These are phyloP conservation scores for Phalaenopsis hybrid DNA, from an alignment of 116 monocot species.

Conservation along the genomic window DNA sequence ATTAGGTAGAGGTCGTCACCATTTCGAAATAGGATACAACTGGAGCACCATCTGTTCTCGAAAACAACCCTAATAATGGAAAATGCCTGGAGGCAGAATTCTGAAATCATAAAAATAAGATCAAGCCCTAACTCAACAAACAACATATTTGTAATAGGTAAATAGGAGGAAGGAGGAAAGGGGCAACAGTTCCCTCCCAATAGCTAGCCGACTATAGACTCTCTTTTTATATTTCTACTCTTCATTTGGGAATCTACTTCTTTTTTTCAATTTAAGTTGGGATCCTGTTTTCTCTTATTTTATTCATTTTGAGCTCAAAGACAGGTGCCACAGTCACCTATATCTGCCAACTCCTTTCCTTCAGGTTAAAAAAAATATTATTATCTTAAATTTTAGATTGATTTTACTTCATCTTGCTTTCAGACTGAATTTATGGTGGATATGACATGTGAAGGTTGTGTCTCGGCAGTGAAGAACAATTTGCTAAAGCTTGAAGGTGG, in stretches of 20 bases:
- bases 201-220: too few relatives aligned
- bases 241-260: neutral
- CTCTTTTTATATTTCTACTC: neutral
- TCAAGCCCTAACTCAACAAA: too few relatives aligned
- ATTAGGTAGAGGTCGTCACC: too few relatives aligned
- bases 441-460: constrained; percentile 91
- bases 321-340: neutral
- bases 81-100: too few relatives aligned
- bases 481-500: constrained; percentile 64
- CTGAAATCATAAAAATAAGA: too few relatives aligned
- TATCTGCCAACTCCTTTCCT: neutral
- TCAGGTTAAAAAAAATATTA: neutral
- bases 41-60: too few relatives aligned
- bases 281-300: neutral
- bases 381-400: neutral
- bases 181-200: too few relatives aligned
- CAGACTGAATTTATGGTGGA: constrained; percentile 97
- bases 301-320: neutral
- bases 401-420: constrained; percentile 1
- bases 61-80: too few relatives aligned
- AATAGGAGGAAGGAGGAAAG: too few relatives aligned
- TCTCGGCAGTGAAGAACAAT: constrained; percentile 67
- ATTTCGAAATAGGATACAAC: too few relatives aligned
- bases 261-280: neutral
- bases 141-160: too few relatives aligned